Base-by-base conservation (phyloP, 306 rosid genomes). In the Prunus padus region DNA sequence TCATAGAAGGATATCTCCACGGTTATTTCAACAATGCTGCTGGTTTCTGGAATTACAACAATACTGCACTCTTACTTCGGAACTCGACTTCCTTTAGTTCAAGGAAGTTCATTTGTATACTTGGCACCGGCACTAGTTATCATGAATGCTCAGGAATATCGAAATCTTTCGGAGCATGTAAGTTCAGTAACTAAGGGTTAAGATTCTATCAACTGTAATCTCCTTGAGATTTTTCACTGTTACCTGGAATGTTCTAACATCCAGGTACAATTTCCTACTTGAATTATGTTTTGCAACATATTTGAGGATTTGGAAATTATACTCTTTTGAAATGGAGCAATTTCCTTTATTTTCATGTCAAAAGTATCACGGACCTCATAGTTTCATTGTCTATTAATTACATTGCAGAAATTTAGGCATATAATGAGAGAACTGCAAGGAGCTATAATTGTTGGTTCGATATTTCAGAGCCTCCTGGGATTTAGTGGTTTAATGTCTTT, bases 381-480 rank as follows among this genome's bases (percentile, higher is more conserved):
- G 60, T 54, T 76, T 78, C 52, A 70, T 31, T 77, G 55, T 44
- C 70, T 49, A 83, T 30, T 26, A 61, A 22, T 68, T 80, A 45
- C 68, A 69, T 69, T 83, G 84, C 92, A 95, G 98, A 95, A 92
- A 84, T 95, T 95, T 84, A 85, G 91, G 81, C 93, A 87, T 80
- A 95, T 95, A 86, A 95, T 95, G 98, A 90, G 91, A 79, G 98
- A 95, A 86, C 90, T 95, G 52, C 98, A 95, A 84, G 98, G 98
- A 81, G 98, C 96, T 76, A 84, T 95, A 84, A 90, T 95, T 74
- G 81, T 95, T 77, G 91, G 97, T 80, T 92, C 97, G 26, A 66
- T 92, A 79, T 92, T 92, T 87, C 98, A 95, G 81, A 82, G 83
- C 87, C 73, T 95, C 74, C 82, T 95, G 81, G 98, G 98, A 65